Percentiles rank a stretch among this genome's conserved stretches.
Conservation (phyloP, 1,139 yeast genomes). For the Debaryomyces sp. region DNA sequence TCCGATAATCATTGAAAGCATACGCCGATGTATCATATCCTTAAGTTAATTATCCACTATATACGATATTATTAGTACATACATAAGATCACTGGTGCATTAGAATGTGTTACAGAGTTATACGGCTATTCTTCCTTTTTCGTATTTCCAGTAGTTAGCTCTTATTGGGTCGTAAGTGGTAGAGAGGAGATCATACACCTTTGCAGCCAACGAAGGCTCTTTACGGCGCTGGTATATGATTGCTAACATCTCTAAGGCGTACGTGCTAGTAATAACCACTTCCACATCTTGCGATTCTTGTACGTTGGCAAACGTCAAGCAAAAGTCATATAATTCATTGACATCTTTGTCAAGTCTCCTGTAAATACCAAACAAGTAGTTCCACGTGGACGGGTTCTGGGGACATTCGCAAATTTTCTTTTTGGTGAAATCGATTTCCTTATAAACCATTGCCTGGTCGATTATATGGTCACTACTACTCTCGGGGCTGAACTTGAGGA, state of each 20-base stretch:
- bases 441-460: conserved; percentile 12
- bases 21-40: background rate
- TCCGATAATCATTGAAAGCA: background rate
- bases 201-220: conserved; percentile 33
- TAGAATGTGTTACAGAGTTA: background rate
- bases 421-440: conserved; percentile 44
- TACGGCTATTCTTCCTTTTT: conserved; percentile 13
- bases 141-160: conserved; percentile 63
- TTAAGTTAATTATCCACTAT: background rate
- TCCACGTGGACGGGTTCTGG: conserved; percentile 89
- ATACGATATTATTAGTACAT: too few species aligned
- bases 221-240: conserved; percentile 41
- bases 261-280: conserved; percentile 49
- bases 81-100: background rate
- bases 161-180: conserved; percentile 68
- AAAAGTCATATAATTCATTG: conserved; percentile 45
- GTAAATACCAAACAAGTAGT: conserved; percentile 67
- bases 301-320: conserved; percentile 41
- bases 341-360: conserved; percentile 33
- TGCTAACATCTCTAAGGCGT: conserved; percentile 70
- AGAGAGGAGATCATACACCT: conserved; percentile 52
- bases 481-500: conserved; percentile 43
- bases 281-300: conserved; percentile 17
- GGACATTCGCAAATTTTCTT: conserved; percentile 60
- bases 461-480: conserved; percentile 8